Evolutionary conservation across 805 yeast genomes (phyloP), one percentile per base, ranked within the genome.

Genomic region (Starmerella asiatica): DNA sequence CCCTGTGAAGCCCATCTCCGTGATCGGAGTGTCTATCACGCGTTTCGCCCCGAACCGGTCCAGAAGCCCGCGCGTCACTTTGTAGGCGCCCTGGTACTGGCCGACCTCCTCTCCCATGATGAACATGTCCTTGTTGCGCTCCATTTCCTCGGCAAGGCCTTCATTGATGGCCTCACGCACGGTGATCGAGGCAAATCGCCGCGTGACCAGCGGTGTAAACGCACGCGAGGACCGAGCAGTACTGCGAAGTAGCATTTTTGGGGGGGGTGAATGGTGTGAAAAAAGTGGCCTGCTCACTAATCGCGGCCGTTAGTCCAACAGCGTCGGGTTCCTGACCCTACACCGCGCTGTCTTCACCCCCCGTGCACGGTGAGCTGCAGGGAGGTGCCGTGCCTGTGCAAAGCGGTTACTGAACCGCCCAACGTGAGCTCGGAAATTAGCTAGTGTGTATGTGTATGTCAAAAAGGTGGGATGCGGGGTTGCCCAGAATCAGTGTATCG

Each of bases 51-150:
- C 96, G 56, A 85, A 86, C 61, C 93, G 75, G 65, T 91, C 98
- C 57, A 91, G 71, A 49, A 91, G 72, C 27, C 98, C 98, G 60
- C 93, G 78, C 49, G 97, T 80, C 49, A 91, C 79, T 70, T 91
- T 91, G 70, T 91, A 91, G 45, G 99, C 99, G 69, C 99, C 99
- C 61, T 91, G 86, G 68, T 91, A 91, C 64, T 88, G 97, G 33
- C 94, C 98, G 50, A 91, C 98, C 66, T 91, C 99, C 69, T 91
- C 99, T 64, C 99, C 99, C 74, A 91, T 81, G 54, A 91, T 64
- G 70, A 84, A 91, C 33, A 91, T 97, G 52, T 74, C 79, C 51
- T 84, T 91, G 61, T 91, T 96, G 53, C 88, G 74, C 68, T 88
- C 97, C 69, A 91, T 71, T 67, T 91, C 99, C 68, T 91, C 99